Evolutionary conservation across 129 eudicot genomes (phyloP), one percentile per base, ranked within the genome.

Genomic region (Artemisia annua): DNA sequence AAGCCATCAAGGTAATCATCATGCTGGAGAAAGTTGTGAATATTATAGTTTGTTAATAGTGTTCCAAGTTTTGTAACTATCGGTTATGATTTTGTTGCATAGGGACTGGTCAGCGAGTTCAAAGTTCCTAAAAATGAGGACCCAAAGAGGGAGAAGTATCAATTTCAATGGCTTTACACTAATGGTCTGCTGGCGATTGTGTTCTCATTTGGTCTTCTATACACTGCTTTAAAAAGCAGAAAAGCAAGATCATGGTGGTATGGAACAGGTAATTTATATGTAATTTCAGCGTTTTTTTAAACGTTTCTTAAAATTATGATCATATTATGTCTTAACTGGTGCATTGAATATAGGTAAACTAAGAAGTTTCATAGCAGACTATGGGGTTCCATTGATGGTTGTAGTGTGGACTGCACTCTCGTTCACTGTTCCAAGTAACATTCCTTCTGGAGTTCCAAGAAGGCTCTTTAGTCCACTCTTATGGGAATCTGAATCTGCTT

Each of bases 241-340:
- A 80, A 71, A 51, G 95, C 95, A 30, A 78, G 95, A 51, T 75
- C 95, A 26, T 85, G 87, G 90, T 83, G 87, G 80, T 82, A 74
- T 65, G 87, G 83, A 44, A 82, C 87, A 82, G 83, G 90, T 73
- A 54, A 46, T 19, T 11, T 32, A 4, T 63, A 54, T 0, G 22
- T 44, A 9, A 5, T 2, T 10, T 44, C 3, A 20, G 7, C 0
- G 11, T 7, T 39, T 39, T 32, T 8, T 8, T 7, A 39, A 1
- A 39, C 11, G 46, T 39, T 39, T 39, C 46, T 39, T 39, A 39
- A 39, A 7, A 7, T 39, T 39, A 39, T 39, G 10, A 39, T 39
- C 46, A 7, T 39, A 7, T 39, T 35, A 35, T 39, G 46, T 63
- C 48, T 48, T 54, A 56, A 73, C 3, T 65, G 9, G 74, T 51